Evolutionary conservation across 2,329 filamentous ascomycete species (phyloP), one percentile per base, ranked within the genome.

Genomic region (Colletotrichum liriopes): DNA sequence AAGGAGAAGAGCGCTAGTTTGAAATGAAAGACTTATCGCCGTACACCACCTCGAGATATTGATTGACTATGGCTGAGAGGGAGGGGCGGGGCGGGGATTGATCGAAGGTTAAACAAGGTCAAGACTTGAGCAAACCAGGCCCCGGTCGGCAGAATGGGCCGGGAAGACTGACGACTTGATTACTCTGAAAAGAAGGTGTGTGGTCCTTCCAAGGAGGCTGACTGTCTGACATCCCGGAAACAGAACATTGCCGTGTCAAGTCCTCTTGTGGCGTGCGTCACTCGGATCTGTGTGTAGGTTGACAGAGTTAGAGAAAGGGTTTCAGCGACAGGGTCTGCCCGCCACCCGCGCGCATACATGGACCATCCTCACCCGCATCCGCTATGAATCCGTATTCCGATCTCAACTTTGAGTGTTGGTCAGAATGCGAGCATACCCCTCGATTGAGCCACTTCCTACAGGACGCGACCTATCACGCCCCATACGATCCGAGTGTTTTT

Each of bases 261-360:
- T 41, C 47, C 37, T 18, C n/a, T 59, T 35, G 26, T 64, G 69
- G 69, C 52, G 32, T 60, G 65, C 70, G 65, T 60, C 70, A 72
- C 65, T 72, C 70, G 70, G 70, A 72, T 72, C 70, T 72, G 70
- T 72, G 70, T 70, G 65, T 54, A 69, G 59, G 70, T 70, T 69
- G 70, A 65, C 47, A 72, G 70, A 72, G 70, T 72, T 69, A 70
- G 70, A 72, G 54, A 60, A 69, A n/a, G 49, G 65, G 70, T 72
- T 72, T 72, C 70, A 72, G 66, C 60, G 60, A 47, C 70, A 69
- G 54, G 70, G 69, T 64, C 65, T 69, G 69, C 59, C 59, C 69
- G 58, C 47, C 59, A 49, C 35, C 45, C 52, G 45, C 69, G 65
- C 59, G 47, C 51, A 55, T 32, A 47, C 69, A 72, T 68, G 65